Evolutionary conservation across 2,329 filamentous ascomycete genomes (phyloP).

Genomic region (Aspergillus sp.): DNA sequence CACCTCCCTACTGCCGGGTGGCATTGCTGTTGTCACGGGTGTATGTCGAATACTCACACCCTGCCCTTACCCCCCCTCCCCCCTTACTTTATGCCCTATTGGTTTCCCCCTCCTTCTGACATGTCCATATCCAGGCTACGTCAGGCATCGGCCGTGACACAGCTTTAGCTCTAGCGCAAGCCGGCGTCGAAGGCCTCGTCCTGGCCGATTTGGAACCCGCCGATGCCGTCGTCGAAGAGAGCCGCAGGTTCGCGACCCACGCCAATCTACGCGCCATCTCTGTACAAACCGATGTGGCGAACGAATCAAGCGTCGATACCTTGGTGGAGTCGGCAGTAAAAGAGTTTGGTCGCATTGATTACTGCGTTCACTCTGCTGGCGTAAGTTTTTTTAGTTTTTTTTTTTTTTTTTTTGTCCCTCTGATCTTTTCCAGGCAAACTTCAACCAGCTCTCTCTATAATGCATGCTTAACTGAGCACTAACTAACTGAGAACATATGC

Average conservation of each 20-base stretch:
- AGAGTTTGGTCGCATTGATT: constrained; percentile 51
- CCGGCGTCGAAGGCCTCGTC: background rate
- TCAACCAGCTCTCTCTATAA: background rate
- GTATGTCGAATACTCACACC: background rate
- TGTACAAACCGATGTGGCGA: background rate
- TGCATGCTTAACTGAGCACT: background rate
- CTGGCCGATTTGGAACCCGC: background rate
- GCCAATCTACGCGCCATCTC: background rate
- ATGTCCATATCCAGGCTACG: background rate
- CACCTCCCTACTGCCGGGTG: background rate
- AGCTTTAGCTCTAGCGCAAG: constrained; percentile 2
- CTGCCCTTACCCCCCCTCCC: too few species aligned
- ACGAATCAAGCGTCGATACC: background rate
- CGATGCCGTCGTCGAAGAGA: background rate
- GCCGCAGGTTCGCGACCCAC: background rate
- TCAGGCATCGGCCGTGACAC: constrained; percentile 3
- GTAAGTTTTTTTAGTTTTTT: constrained; percentile 29
- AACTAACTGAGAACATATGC: background rate
- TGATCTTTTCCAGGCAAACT: background rate
- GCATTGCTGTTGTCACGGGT: constrained; percentile 5
- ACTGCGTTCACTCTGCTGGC: constrained; percentile 56
- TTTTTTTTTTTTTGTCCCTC: constrained; percentile 5
- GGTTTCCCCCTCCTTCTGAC: background rate
- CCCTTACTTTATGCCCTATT: background rate
- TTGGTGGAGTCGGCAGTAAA: constrained; percentile 9